Percentiles rank a stretch among this genome's conserved stretches.
Conservation (phyloP, 2,329 filamentous ascomycete genomes). For the Thelonectria rubi region DNA sequence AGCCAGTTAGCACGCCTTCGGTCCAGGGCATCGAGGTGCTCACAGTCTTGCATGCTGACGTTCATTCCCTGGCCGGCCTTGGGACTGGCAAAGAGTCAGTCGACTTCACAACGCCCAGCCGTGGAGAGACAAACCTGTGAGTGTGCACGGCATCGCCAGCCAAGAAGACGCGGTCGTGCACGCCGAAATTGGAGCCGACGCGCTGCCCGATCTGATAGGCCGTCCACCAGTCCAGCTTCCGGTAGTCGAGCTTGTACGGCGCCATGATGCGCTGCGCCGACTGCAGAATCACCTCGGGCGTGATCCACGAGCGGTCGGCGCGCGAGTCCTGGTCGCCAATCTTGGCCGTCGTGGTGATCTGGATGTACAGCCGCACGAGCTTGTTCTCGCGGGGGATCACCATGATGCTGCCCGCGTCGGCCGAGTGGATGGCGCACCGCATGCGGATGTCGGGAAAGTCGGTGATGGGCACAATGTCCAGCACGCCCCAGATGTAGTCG, state of each 20-base stretch:
- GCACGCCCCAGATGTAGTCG: slow-evolving; percentile 43
- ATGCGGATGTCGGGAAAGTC: slow-evolving; percentile 44
- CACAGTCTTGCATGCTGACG: slow-evolving; percentile 71
- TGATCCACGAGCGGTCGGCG: slow-evolving; percentile 24
- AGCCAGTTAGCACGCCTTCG: background rate
- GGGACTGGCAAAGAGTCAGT: slow-evolving; percentile 63
- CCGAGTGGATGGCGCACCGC: slow-evolving; percentile 42
- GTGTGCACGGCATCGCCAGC: slow-evolving; percentile 72
- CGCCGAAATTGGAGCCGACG: slow-evolving; percentile 30
- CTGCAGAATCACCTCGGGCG: slow-evolving; percentile 55
- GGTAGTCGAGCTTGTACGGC: slow-evolving; percentile 59
- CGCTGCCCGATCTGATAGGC: slow-evolving; percentile 72
- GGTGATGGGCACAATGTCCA: slow-evolving; percentile 40
- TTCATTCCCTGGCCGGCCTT: slow-evolving; percentile 80
- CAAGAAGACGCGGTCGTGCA: slow-evolving; percentile 64
- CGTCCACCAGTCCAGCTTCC: slow-evolving; percentile 38
- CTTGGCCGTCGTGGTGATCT: slow-evolving; percentile 22
- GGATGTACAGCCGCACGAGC: slow-evolving; percentile 39
- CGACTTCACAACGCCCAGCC: background rate
- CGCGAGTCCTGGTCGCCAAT: slow-evolving; percentile 22
- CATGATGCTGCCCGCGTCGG: slow-evolving; percentile 37
- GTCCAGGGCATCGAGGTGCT: background rate
- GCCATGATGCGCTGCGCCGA: slow-evolving; percentile 61
- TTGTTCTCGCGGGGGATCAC: slow-evolving; percentile 42
- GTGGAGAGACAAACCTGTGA: slow-evolving; percentile 40